Evolutionary conservation across 257 asterid genomes (phyloP).

Genomic region (Pogostemon cablin): DNA sequence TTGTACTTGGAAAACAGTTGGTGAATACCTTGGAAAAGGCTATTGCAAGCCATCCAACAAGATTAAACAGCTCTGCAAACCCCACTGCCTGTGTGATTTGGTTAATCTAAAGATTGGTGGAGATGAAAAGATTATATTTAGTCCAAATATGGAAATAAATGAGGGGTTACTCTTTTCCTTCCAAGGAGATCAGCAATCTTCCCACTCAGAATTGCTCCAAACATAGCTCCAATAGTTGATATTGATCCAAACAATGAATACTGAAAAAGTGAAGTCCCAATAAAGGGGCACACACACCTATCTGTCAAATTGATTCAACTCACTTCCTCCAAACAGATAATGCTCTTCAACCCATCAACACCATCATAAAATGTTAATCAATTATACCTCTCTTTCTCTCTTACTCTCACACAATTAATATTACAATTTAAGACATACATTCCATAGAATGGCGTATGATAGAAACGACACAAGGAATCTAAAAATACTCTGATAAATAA

Average conservation of each 20-base stretch:
- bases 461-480: too few relatives aligned
- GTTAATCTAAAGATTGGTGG: not conserved
- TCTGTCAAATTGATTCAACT: too few relatives aligned
- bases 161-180: slow-evolving; percentile 70
- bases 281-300: not conserved
- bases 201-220: slow-evolving; percentile 86
- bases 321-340: too few relatives aligned
- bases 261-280: slow-evolving; percentile 44
- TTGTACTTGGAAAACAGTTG: not conserved
- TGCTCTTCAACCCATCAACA: too few relatives aligned
- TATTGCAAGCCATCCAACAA: slow-evolving; percentile 73
- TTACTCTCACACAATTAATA: too few relatives aligned
- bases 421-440: too few relatives aligned
- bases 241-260: slow-evolving; percentile 87
- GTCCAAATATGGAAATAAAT: slow-evolving; percentile 9
- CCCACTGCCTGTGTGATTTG: slow-evolving; percentile 74
- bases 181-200: slow-evolving; percentile 80
- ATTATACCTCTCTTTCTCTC: not conserved
- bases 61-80: slow-evolving; percentile 62
- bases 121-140: not conserved
- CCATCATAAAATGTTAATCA: too few relatives aligned
- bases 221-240: slow-evolving; percentile 85
- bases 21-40: slow-evolving; percentile 64
- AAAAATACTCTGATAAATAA: not conserved
- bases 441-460: too few relatives aligned